These are phyloP conservation scores for Phytophthora pluvialis DNA, from an alignment of 352 stramenopile species.

Conservation along the genomic window DNA sequence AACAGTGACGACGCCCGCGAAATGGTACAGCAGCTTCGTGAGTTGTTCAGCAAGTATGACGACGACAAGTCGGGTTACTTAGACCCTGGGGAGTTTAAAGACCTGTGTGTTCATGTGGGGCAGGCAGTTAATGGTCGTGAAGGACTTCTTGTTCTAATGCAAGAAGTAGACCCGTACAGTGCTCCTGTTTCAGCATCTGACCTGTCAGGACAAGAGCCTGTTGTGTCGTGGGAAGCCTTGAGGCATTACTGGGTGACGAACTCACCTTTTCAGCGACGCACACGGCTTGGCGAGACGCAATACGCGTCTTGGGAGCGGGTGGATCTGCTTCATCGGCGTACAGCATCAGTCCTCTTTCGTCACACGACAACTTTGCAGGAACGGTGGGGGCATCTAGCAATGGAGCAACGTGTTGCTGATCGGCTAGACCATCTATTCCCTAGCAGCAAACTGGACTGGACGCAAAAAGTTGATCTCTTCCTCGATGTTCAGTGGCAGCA, in stretches of 20 bases:
- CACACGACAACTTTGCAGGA: slow-evolving; percentile 47
- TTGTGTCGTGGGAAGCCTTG: slow-evolving; percentile 62
- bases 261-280: slow-evolving; percentile 60
- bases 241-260: slow-evolving; percentile 56
- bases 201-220: slow-evolving; percentile 5
- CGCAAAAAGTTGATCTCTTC: slow-evolving; percentile 55
- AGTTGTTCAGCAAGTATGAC: slow-evolving; percentile 63
- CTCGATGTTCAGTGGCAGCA: slow-evolving; percentile 52
- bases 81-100: slow-evolving; percentile 59
- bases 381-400: slow-evolving; percentile 59
- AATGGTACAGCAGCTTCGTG: slow-evolving; percentile 51
- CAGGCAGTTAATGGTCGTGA: slow-evolving; percentile 40
- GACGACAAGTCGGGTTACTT: slow-evolving; percentile 60
- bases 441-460: slow-evolving; percentile 62
- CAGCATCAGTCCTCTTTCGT: slow-evolving; percentile 36
- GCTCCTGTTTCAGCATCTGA: neutral
- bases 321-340: slow-evolving; percentile 39
- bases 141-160: slow-evolving; percentile 45
- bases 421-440: slow-evolving; percentile 55
- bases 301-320: slow-evolving; percentile 53
- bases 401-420: slow-evolving; percentile 51
- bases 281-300: slow-evolving; percentile 28
- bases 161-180: slow-evolving; percentile 48
- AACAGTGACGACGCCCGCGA: slow-evolving; percentile 27
- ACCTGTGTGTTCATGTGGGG: slow-evolving; percentile 62